Evolutionary conservation across 2,329 filamentous ascomycete genomes (phyloP), one percentile per base, ranked within the genome.

Genomic region (Dothideomycetes sp.): DNA sequence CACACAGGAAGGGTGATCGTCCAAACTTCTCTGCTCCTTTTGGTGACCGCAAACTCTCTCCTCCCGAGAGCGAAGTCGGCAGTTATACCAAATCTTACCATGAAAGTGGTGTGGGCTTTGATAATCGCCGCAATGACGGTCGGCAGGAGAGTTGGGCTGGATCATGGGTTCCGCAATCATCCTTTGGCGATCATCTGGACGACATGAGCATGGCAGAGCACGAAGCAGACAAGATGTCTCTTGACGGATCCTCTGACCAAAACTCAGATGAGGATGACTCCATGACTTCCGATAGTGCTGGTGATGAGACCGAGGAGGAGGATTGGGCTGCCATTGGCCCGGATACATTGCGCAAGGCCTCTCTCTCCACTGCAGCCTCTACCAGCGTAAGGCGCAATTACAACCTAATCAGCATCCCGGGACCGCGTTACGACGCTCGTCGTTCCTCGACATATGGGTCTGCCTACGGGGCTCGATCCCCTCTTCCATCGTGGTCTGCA

Each of bases 171-270:
- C 42, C 42, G 7, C 22, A 27, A 15, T 44, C 42, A n/a, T 34
- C 31, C 22, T 43, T 44, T 11, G 42, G 44, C 19, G 42, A 47
- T 10, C 37, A 38, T 15, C 15, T 47, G 22, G 61, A 47, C 47
- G 71, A 75, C 51, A 68, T 76, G 48, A 74, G 71, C 55, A 81
- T 87, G 73, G 69, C 82, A 52, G 84, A 89, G 59, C 73, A 88
- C 52, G 87, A 93, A 60, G 88, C 84, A 27, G 89, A 96, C 63
- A 89, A 88, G 61, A 96, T 96, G 89, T 95, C 88, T 45, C 73
- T 86, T 36, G 82, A 84, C 53, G 72, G 83, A 54, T 87, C 83
- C 54, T 86, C 81, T 22, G 66, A 66, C 30, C 49, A 70, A 59
- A 63, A 79, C 66, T 78, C 79, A 51, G 81, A 85, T 50, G 82